Evolutionary conservation across 202 grass and related monocot genomes (phyloP).

Genomic region (Carex arenaria): DNA sequence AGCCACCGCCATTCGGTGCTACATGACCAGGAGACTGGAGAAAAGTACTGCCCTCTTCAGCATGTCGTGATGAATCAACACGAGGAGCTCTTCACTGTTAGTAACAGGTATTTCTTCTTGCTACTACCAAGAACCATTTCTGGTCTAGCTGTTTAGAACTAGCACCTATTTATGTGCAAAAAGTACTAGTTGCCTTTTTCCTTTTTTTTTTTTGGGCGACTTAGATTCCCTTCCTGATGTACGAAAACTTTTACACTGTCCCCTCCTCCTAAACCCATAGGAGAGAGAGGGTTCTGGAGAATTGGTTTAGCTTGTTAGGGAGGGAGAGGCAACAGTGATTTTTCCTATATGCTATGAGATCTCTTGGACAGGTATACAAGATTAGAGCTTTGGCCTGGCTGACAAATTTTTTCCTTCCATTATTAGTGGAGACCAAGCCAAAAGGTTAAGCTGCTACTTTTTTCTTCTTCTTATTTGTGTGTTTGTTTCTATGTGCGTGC

Average conservation of each 20-base stretch:
- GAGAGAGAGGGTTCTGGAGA: neutral
- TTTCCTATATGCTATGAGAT: neutral
- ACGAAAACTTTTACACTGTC: neutral
- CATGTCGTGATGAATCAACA: slow-evolving; percentile 77
- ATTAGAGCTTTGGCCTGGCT: neutral
- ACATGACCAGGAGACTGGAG: slow-evolving; percentile 78
- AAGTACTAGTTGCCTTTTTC: neutral
- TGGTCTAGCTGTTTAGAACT: neutral
- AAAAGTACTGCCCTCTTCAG: slow-evolving; percentile 66
- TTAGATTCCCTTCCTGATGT: neutral
- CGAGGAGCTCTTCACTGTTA: slow-evolving; percentile 78
- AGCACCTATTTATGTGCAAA: neutral
- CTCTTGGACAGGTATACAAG: neutral
- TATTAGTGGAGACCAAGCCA: neutral
- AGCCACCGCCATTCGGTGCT: slow-evolving; percentile 82
- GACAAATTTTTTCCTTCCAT: neutral
- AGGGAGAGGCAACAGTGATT: neutral
- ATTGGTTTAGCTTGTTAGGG: neutral
- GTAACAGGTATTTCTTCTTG: slow-evolving; percentile 48
- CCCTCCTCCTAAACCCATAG: neutral
- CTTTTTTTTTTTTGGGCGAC: neutral
- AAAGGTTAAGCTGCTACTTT: neutral
- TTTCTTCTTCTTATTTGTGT: neutral
- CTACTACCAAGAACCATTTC: neutral
- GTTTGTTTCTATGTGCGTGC: slow-evolving; percentile 6